A percentile compares a stretch with the other conserved stretches of the same genome.
These are phyloP conservation scores for Ustilago xerochloae DNA, from an alignment of 1,284 basidiomycete species.

Conservation along the genomic window DNA sequence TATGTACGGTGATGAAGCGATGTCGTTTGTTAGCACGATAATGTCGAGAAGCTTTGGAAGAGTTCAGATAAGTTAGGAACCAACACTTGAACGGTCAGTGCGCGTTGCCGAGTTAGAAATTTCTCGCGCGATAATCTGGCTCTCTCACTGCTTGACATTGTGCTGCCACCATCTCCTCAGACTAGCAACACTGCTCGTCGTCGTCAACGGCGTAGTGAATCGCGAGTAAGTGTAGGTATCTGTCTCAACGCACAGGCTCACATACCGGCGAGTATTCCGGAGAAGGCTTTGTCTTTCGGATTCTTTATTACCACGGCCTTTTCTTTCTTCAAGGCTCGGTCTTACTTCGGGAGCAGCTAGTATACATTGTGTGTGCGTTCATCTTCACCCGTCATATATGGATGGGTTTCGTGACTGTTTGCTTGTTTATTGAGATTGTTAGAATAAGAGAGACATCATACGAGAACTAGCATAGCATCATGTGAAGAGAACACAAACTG, in stretches of 20 bases:
- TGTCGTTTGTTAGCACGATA: no score
- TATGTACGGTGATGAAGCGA: background rate
- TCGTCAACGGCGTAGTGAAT: no score
- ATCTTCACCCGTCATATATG: background rate
- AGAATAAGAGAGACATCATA: background rate
- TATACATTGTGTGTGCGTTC: background rate
- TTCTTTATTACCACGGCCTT: background rate
- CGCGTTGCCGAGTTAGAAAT: slow-evolving; percentile 14
- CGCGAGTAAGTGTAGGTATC: no score
- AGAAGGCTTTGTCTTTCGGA: background rate
- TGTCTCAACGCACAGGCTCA: no score
- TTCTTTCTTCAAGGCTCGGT: slow-evolving; percentile 1
- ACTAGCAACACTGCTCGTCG: background rate
- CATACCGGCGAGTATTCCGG: background rate
- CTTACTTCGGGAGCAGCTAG: background rate
- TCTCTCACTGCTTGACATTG: background rate
- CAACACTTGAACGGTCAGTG: slow-evolving; percentile 22
- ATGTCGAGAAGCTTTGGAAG: slow-evolving; percentile 18
- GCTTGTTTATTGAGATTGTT: background rate
- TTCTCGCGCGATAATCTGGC: slow-evolving; percentile 22
- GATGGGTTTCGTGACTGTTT: background rate
- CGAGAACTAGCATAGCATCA: background rate
- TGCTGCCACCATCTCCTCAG: background rate
- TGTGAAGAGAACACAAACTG: background rate
- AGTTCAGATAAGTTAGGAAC: background rate